phyloP scores from a whole-genome alignment of 345 rosid species.

The Eucalyptus fibrosa region DNA sequence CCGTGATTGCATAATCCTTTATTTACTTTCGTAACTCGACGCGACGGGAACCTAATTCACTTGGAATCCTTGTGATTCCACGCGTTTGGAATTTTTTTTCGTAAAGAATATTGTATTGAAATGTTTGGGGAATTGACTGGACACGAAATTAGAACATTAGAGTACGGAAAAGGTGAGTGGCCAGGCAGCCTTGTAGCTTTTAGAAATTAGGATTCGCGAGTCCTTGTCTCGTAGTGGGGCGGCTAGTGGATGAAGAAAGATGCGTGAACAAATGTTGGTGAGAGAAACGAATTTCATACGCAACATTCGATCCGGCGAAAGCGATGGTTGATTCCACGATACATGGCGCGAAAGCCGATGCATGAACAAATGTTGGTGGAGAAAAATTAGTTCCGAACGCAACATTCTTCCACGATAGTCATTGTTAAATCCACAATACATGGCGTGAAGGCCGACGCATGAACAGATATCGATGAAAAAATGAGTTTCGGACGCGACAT shows the following conservation, averaged over 20 bases:
- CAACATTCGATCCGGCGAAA: no score
- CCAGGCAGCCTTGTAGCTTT: background rate
- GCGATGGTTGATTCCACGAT: no score
- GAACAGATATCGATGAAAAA: background rate
- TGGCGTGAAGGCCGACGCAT: background rate
- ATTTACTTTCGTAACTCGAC: background rate
- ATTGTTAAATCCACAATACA: no score
- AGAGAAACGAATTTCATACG: background rate
- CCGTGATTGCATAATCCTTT: background rate
- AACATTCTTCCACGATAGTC: no score
- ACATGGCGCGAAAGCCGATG: background rate
- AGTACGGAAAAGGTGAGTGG: background rate
- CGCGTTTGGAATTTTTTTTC: background rate
- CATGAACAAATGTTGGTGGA: background rate
- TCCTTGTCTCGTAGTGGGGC: background rate
- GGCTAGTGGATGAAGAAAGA: background rate
- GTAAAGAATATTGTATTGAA: background rate
- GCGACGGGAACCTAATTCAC: background rate
- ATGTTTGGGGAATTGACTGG: background rate
- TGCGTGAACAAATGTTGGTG: background rate
- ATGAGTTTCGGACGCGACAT: fast-evolving
- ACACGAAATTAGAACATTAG: background rate
- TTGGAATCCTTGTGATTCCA: background rate
- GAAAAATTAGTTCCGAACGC: background rate
- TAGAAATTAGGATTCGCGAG: background rate